phyloP scores from a whole-genome alignment of 306 rosid species.

The Herpetospermum pedunculosum region DNA sequence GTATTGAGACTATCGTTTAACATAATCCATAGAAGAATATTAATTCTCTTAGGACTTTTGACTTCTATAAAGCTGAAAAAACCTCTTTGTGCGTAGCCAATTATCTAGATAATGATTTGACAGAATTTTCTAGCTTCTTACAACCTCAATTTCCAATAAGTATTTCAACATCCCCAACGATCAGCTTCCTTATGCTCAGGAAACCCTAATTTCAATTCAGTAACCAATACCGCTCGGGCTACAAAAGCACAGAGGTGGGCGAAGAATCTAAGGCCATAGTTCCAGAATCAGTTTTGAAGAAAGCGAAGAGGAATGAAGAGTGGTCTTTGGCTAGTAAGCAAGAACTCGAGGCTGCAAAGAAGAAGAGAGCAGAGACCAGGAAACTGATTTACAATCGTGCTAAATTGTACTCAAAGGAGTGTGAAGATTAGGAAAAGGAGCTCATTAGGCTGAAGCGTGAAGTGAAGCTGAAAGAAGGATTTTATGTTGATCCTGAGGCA shows the following conservation, averaged over 20 bases:
- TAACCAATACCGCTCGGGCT: neutral
- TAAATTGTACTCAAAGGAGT: conserved; percentile 48
- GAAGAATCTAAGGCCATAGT: conserved; percentile 41
- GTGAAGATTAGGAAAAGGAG: conserved; percentile 48
- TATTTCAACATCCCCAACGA: no score
- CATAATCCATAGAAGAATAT: no score
- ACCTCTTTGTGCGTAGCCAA: no score
- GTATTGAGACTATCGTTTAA: no score
- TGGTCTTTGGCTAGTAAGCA: conserved; percentile 59
- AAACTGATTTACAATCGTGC: conserved; percentile 56
- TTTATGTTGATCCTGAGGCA: conserved; percentile 83
- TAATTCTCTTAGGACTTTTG: no score
- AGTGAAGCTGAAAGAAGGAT: conserved; percentile 80
- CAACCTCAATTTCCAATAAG: no score
- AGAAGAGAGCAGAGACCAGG: conserved; percentile 51
- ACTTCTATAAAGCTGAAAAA: no score
- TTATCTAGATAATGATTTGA: no score
- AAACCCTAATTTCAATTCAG: neutral
- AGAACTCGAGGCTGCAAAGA: conserved; percentile 37
- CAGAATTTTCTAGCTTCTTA: no score
- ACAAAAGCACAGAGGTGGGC: conserved; percentile 34
- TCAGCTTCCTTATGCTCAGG: neutral
- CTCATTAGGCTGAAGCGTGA: conserved; percentile 68
- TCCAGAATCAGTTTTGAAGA: conserved; percentile 70
- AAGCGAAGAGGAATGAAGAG: conserved; percentile 57